Percentiles rank a stretch among this genome's conserved stretches.
Conservation (phyloP, 2,329 filamentous ascomycete species). For the Penicillium freii region DNA sequence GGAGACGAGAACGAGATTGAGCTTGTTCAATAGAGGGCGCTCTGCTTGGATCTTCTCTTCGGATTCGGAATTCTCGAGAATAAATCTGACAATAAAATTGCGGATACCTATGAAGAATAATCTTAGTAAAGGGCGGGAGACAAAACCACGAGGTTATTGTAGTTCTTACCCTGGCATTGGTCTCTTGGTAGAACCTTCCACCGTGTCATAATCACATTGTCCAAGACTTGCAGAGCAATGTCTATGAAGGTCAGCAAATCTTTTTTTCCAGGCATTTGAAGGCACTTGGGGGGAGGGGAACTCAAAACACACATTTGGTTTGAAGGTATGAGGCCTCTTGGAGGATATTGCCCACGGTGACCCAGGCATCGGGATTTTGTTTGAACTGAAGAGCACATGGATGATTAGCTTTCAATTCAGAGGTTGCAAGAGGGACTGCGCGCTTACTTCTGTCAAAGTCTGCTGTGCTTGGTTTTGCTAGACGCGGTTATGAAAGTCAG, state of each 20-base stretch:
- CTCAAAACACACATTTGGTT: conserved; percentile 76
- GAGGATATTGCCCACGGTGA: conserved; percentile 94
- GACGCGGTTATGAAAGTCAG: conserved; percentile 31
- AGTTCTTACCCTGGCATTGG: conserved; percentile 75
- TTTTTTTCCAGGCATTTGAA: not conserved
- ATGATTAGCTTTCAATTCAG: not conserved
- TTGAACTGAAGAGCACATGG: conserved; percentile 70
- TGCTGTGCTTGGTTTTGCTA: conserved; percentile 97
- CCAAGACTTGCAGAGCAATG: conserved; percentile 90
- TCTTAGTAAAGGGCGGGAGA: conserved; percentile 15
- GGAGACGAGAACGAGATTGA: conserved; percentile 94
- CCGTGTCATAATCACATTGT: conserved; percentile 97
- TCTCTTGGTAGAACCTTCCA: conserved; percentile 98
- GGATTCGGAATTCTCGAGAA: conserved; percentile 86
- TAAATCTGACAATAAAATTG: conserved; percentile 98
- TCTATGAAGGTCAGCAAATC: conserved; percentile 56
- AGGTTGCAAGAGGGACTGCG: not conserved
- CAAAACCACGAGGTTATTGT: not conserved
- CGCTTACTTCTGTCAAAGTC: conserved; percentile 81
- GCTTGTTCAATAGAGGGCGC: conserved; percentile 91
- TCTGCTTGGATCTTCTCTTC: conserved; percentile 84
- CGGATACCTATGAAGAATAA: conserved; percentile 69
- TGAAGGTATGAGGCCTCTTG: conserved; percentile 89
- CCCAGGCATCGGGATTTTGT: conserved; percentile 96
- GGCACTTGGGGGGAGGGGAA: not conserved